A percentile compares a stretch with the other conserved stretches of the same genome.
phyloP scores from a whole-genome alignment of 768 basidiomycete genomes.

The Holtermanniella nyarrowii region DNA sequence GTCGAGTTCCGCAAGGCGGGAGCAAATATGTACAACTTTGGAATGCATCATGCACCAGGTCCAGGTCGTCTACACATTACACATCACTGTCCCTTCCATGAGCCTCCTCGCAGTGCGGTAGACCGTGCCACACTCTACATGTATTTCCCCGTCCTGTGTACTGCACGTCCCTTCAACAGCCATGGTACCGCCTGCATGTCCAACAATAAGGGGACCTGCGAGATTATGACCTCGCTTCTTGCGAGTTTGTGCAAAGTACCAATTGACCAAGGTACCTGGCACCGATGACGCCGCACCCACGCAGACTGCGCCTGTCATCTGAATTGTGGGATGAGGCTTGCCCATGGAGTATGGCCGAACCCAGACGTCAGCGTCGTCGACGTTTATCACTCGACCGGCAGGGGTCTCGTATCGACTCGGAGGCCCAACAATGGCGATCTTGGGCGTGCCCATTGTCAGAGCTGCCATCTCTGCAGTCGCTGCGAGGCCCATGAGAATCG shows the following conservation, averaged over 20 bases:
- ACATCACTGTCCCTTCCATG: conserved; percentile 63
- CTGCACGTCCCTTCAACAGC: conserved; percentile 56
- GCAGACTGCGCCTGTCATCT: conserved; percentile 22
- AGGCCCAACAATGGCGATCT: conserved; percentile 22
- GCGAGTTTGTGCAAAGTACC: conserved; percentile 4
- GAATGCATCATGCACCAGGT: too few species aligned
- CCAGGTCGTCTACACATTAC: too few species aligned
- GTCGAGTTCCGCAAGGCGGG: too few species aligned
- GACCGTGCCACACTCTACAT: conserved; percentile 50
- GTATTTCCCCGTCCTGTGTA: conserved; percentile 44
- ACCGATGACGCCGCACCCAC: conserved; percentile 12
- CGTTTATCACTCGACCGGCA: conserved; percentile 3
- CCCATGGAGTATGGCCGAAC: conserved; percentile 51
- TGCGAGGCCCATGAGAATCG: conserved; percentile 60
- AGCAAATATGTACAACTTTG: too few species aligned
- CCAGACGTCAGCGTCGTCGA: conserved; percentile 25
- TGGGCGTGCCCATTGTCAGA: conserved; percentile 53
- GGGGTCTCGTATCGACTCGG: conserved; percentile 9
- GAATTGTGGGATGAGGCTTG: conserved; percentile 41
- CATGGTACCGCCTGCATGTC: conserved; percentile 58
- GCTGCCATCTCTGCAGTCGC: conserved; percentile 49
- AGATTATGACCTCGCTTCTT: background rate
- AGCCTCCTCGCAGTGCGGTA: conserved; percentile 59
- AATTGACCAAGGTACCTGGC: conserved; percentile 9
- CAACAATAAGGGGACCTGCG: conserved; percentile 46